A percentile compares a stretch with the other conserved stretches of the same genome.
Conservation (phyloP, 2,329 filamentous ascomycete species). For the Phialemoniopsis sp. region DNA sequence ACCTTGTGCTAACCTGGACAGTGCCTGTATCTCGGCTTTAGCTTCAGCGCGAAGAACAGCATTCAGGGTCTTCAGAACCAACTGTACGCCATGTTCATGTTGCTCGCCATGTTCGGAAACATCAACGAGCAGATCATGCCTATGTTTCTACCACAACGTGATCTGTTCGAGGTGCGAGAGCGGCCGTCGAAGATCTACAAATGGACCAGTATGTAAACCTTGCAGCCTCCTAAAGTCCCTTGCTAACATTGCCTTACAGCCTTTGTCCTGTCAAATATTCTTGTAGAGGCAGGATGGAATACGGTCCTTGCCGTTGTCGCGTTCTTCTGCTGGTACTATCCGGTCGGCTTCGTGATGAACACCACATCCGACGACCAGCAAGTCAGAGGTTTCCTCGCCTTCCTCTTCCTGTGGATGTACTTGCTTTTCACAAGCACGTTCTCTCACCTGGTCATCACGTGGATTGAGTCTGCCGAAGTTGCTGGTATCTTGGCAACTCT, state of each 20-base stretch:
- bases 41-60: conserved; percentile 52
- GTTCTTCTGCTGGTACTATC: conserved; percentile 41
- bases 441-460: conserved; percentile 4
- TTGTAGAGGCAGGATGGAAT: no score
- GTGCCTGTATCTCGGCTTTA: conserved; percentile 63
- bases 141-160: conserved; percentile 60
- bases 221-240: no score
- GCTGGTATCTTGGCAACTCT: no score
- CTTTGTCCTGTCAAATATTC: no score
- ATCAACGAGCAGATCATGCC: conserved; percentile 61
- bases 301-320: conserved; percentile 40
- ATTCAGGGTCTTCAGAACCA: conserved; percentile 62
- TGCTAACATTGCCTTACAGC: no score
- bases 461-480: conserved; percentile 1
- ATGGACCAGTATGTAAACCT: conserved; percentile 45
- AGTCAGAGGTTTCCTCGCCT: conserved; percentile 45
- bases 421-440: conserved; percentile 23
- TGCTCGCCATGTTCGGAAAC: conserved; percentile 59
- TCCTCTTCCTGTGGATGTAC: conserved; percentile 28
- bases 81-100: conserved; percentile 63
- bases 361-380: conserved; percentile 57
- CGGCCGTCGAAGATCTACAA: conserved; percentile 61
- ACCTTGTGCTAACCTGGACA: conserved; percentile 73
- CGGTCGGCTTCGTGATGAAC: conserved; percentile 21
- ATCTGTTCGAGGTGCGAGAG: conserved; percentile 64